Base-by-base conservation (phyloP, 129 eudicot species). In the Artemisia annua region DNA sequence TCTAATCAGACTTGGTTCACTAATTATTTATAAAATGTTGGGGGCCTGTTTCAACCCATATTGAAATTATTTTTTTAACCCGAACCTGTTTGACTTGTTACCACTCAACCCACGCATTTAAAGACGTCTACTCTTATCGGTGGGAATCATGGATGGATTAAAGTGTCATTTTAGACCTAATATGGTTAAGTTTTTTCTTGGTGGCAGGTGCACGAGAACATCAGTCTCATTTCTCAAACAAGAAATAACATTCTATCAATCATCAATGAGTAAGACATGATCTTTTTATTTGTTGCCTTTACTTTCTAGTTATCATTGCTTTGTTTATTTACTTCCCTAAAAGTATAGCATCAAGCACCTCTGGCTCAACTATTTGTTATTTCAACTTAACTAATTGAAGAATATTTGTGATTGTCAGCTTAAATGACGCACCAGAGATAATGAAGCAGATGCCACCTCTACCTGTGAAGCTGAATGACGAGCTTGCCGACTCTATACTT, bases 401-500 rank as follows among this genome's bases (percentile, higher is more conserved):
- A 39, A 39, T 39, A 7, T 39, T 39, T 39, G 7, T 39, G 46
- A 39, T 7, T 39, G 11, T 39, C 11, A 93, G 97, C 83, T 76
- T 89, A 66, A 83, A 77, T 8, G 91, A 90, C 63, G 79, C 79
- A 76, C 98, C 96, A 3, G 98, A 90, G 75, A 73, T 86, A 39
- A 87, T 93, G 98, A 90, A 87, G 80, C 92, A 86, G 78, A 93
- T 93, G 98, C 98, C 98, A 54, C 97, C 98, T 1, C 84, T 93
- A 43, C 98, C 97, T 0, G 98, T 89, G 71, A 93, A 89, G 89
- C 87, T 93, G 66, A 87, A 93, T n/a, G 98, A 89, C 63, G 96
- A 93, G 54, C 96, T 93, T 52, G 83, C 86, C 28, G 83, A 70
- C 70, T 75, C 88, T 69, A 83, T 93, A 77, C 96, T 93, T 66